Percentiles rank a stretch among this genome's conserved stretches.
Evolutionary conservation across 768 basidiomycete species (phyloP).

Genomic region (Suillus brevipes): DNA sequence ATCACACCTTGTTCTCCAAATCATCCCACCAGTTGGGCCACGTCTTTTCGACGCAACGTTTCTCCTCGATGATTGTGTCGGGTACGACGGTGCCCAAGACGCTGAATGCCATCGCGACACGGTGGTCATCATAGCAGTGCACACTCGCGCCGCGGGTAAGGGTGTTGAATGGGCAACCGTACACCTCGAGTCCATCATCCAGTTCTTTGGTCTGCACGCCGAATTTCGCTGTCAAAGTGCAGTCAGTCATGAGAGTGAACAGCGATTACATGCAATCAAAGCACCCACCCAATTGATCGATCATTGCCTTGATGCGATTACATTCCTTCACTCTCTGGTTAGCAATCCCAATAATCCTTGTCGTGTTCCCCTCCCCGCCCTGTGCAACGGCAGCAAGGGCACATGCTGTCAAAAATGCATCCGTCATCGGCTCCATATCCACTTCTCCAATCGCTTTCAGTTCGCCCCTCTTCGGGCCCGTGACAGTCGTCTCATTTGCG

Average conservation of each 20-base stretch:
- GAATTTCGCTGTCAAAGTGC: slow-evolving; percentile 73
- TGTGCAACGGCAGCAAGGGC: slow-evolving; percentile 87
- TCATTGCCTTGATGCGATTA: slow-evolving; percentile 95
- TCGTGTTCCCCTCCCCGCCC: slow-evolving; percentile 55
- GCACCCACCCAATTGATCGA: slow-evolving; percentile 81
- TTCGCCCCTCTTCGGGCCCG: slow-evolving; percentile 79
- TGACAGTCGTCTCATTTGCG: slow-evolving; percentile 84
- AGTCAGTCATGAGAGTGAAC: not conserved
- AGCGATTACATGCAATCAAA: not conserved
- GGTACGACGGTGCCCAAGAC: slow-evolving; percentile 76
- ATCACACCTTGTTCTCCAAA: slow-evolving; percentile 82
- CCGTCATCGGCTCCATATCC: slow-evolving; percentile 99
- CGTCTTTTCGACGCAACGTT: slow-evolving; percentile 98
- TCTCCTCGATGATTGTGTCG: slow-evolving; percentile 88
- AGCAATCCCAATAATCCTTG: slow-evolving; percentile 91
- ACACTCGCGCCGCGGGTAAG: slow-evolving; percentile 74
- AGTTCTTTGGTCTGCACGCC: slow-evolving; percentile 91
- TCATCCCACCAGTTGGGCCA: slow-evolving; percentile 99
- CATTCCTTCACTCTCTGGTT: slow-evolving; percentile 99
- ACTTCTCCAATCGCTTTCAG: slow-evolving; percentile 77
- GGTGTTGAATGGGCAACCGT: slow-evolving; percentile 66
- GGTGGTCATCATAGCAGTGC: slow-evolving; percentile 97
- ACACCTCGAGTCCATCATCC: slow-evolving; percentile 89
- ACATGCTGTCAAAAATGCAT: slow-evolving; percentile 95
- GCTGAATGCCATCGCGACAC: slow-evolving; percentile 98